Evolutionary conservation across 352 stramenopile species (phyloP).

Genomic region (Phytopythium vexans): DNA sequence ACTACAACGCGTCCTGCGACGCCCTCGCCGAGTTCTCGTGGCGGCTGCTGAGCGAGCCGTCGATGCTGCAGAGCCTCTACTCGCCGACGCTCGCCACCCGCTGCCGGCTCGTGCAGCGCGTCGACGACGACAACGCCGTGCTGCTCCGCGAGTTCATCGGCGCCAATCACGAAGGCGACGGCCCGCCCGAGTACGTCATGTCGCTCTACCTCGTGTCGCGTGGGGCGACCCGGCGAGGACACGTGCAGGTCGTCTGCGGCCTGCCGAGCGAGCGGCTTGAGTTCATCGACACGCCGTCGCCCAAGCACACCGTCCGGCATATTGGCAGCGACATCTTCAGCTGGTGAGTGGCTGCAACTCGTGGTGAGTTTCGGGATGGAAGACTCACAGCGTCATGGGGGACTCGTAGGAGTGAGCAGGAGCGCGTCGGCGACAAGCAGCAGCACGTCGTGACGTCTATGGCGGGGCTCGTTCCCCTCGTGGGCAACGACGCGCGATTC

Average conservation of each 20-base stretch:
- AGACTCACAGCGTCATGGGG: too few species aligned
- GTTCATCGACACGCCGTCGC: constrained; percentile 1
- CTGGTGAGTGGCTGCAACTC: neutral
- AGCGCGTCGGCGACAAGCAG: constrained; percentile 1
- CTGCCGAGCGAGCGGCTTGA: constrained; percentile 4
- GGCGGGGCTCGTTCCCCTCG: constrained; percentile 2
- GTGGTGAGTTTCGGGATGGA: neutral
- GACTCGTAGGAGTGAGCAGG: neutral
- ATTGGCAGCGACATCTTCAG: constrained; percentile 5
- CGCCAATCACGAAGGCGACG: neutral
- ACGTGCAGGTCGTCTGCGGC: constrained; percentile 2
- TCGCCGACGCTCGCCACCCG: constrained; percentile 1
- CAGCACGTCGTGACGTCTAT: constrained; percentile 1
- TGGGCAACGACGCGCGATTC: constrained; percentile 3
- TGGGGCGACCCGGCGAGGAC: neutral
- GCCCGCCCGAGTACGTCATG: neutral
- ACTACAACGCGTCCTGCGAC: constrained; percentile 1
- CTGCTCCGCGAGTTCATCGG: constrained; percentile 4
- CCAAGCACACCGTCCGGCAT: neutral
- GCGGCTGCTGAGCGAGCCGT: constrained; percentile 1
- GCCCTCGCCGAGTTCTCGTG: neutral
- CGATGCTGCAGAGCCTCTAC: constrained; percentile 4
- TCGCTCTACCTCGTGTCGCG: constrained; percentile 6
- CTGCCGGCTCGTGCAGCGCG: constrained; percentile 5
- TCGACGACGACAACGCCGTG: constrained; percentile 5